Percentiles rank a stretch among this genome's conserved stretches.
Conservation (phyloP, 192 early-diverging fungal genomes). For the Backusella mclennaniae region DNA sequence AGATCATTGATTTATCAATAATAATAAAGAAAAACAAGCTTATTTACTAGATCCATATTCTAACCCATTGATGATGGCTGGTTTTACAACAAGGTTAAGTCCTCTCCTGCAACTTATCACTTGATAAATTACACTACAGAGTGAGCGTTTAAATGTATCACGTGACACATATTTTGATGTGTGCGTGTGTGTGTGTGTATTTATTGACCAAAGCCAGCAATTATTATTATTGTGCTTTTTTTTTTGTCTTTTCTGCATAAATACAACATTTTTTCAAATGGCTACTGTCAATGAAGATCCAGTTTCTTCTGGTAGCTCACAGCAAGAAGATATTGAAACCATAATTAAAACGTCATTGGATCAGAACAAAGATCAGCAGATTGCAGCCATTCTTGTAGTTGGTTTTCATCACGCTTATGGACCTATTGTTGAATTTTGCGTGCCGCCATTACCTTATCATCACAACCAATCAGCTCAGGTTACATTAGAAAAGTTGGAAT, state of each 20-base stretch:
- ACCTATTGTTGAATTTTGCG: conserved; percentile 50
- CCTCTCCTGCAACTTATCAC: background rate
- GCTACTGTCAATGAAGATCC: background rate
- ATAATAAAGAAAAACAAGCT: no score
- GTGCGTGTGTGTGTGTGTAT: no score
- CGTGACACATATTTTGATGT: background rate
- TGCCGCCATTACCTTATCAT: conserved; percentile 48
- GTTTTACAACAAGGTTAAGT: background rate
- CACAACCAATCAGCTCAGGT: conserved; percentile 19
- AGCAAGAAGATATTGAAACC: background rate
- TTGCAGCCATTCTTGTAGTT: conserved; percentile 37
- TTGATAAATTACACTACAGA: background rate
- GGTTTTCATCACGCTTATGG: conserved; percentile 54
- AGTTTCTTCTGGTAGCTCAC: background rate
- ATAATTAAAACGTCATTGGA: conserved; percentile 20
- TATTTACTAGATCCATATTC: background rate
- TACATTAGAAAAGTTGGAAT: conserved; percentile 39
- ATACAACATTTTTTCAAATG: background rate
- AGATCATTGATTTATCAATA: no score
- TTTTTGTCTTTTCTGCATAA: background rate
- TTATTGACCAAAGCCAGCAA: background rate
- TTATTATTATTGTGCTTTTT: background rate
- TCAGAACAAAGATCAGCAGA: conserved; percentile 31
- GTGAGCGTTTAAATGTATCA: background rate
- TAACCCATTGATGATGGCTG: no score